Evolutionary conservation across 352 stramenopile genomes (phyloP).

Genomic region (Peronospora tabacina): DNA sequence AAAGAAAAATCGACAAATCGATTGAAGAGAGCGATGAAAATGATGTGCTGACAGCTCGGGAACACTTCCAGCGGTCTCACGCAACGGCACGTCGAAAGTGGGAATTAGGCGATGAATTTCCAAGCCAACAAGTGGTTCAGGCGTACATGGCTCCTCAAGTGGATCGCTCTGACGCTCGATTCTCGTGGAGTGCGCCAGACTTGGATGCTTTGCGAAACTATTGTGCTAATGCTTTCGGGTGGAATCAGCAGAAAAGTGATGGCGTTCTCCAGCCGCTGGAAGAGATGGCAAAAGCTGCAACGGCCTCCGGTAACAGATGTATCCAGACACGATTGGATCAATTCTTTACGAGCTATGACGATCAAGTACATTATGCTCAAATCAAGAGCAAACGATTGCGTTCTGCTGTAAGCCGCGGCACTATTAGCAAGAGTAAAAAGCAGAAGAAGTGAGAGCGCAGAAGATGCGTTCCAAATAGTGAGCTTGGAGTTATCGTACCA

Average conservation of each 20-base stretch:
- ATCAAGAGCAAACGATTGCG: slow-evolving; percentile 85
- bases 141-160: slow-evolving; percentile 92
- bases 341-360: slow-evolving; percentile 94
- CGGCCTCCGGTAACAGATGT: slow-evolving; percentile 19
- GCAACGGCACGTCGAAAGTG: slow-evolving; percentile 86
- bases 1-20: slow-evolving; percentile 28
- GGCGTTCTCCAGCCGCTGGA: slow-evolving; percentile 86
- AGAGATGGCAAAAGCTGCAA: slow-evolving; percentile 38
- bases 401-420: slow-evolving; percentile 55
- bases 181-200: slow-evolving; percentile 91
- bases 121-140: slow-evolving; percentile 86
- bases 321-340: slow-evolving; percentile 91
- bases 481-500: slow-evolving; percentile 1
- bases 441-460: slow-evolving; percentile 13
- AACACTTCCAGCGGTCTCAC: slow-evolving; percentile 90
- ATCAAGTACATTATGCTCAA: slow-evolving; percentile 93
- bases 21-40: slow-evolving; percentile 27
- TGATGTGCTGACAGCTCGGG: slow-evolving; percentile 36
- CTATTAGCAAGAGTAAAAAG: slow-evolving; percentile 20
- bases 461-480: slow-evolving; percentile 9
- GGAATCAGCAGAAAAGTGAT: slow-evolving; percentile 88
- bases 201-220: slow-evolving; percentile 79
- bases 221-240: slow-evolving; percentile 88
- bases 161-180: slow-evolving; percentile 71
- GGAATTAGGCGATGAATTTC: slow-evolving; percentile 91